Evolutionary conservation across 2,329 filamentous ascomycete genomes (phyloP).

Genomic region (Fusarium xylarioides): DNA sequence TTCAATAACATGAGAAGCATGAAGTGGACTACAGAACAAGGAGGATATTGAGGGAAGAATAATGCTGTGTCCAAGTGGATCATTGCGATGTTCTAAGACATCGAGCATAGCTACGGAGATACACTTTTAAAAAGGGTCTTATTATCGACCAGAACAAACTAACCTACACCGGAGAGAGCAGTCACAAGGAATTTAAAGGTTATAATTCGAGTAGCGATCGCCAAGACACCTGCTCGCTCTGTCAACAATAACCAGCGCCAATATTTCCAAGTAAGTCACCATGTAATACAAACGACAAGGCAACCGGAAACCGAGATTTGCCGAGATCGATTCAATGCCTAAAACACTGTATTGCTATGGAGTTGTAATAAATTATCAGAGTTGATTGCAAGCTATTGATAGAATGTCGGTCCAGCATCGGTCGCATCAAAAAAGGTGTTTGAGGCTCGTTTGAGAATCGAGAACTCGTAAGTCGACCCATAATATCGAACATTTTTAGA

Average conservation of each 20-base stretch:
- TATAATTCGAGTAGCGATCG: neutral
- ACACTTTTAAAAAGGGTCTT: accelerated
- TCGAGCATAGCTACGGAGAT: neutral
- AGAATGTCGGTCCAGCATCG: neutral
- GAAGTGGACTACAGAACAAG: neutral
- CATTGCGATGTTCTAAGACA: neutral
- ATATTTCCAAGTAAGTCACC: neutral
- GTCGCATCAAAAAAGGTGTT: neutral
- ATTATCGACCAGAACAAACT: neutral
- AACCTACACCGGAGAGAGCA: accelerated
- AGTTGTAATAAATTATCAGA: neutral
- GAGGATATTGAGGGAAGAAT: neutral
- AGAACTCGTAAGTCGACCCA: neutral
- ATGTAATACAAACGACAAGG: neutral
- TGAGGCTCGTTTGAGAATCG: neutral
- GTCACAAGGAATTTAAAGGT: accelerated
- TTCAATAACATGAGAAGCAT: neutral
- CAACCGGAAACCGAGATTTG: neutral
- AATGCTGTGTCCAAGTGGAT: neutral
- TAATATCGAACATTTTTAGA: neutral
- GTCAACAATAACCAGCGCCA: neutral
- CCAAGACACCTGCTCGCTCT: neutral
- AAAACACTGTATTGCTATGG: neutral
- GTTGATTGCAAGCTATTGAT: neutral
- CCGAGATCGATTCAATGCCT: neutral